Evolutionary conservation across 2,329 filamentous ascomycete species (phyloP), one percentile per base, ranked within the genome.

Genomic region (Elsinoe fawcettii): DNA sequence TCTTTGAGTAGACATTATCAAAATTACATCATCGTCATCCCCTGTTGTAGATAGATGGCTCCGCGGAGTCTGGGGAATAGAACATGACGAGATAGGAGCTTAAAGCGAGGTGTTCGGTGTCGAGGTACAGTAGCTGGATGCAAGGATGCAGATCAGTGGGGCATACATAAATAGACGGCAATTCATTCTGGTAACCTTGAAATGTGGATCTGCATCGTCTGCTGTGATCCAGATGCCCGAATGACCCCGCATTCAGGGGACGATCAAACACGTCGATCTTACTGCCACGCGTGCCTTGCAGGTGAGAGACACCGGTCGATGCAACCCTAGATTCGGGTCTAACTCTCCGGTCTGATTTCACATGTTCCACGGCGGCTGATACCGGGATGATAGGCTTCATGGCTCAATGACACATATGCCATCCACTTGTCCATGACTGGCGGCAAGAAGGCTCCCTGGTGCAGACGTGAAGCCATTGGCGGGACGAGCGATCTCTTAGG

Each of bases 121-220:
- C 32, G 30, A 20, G 25, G 25, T 20, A 37, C 11, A 18, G 46
- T 25, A 25, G 41, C 41, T 46, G 41, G 41, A 46, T 53, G 47
- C 47, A 51, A 20, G 47, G 25, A 20, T 47, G 49, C 49, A 53
- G 49, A 53, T 53, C 49, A 53, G 49, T 53, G 49, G 49, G 49
- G 49, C 49, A 34, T 23, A 53, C 32, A 53, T 39, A 37, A 18
- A 53, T 53, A 37, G 49, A 53, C 30, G 25, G 20, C 20, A 39
- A 22, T 51, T 51, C 25, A 27, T 22, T 32, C 46, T 18, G 25
- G n/a, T 36, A 51, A 51, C 25, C 30, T 37, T 53, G 32, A 53
- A 53, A 25, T 53, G 49, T 53, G 49, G 49, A 53, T 36, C 49
- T 39, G 16, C 32, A 25, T 34, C n/a, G 5, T 22, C 20, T 39